A percentile compares a stretch with the other conserved stretches of the same genome.
These are phyloP conservation scores for Saccharata proteae DNA, from an alignment of 2,329 filamentous ascomycete species.

Conservation along the genomic window DNA sequence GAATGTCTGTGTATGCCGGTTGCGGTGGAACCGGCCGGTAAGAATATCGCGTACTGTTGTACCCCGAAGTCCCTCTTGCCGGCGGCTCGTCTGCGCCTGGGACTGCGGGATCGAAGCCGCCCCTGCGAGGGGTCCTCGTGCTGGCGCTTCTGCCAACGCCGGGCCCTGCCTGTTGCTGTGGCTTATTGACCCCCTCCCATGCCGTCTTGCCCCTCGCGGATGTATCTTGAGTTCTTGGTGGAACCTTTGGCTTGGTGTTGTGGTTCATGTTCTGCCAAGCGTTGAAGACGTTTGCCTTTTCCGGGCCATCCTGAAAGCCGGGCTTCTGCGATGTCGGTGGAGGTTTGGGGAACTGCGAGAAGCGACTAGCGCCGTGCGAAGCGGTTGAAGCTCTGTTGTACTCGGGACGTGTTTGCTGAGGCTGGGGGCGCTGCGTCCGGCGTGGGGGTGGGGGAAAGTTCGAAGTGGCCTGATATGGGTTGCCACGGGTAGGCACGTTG, in stretches of 20 bases:
- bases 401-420: slow-evolving; percentile 17
- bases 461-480: slow-evolving; percentile 14
- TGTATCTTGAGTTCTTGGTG: slow-evolving; percentile 9
- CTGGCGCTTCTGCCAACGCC: slow-evolving; percentile 27
- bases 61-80: slow-evolving; percentile 40
- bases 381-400: slow-evolving; percentile 13
- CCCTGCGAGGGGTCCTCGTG: slow-evolving; percentile 36
- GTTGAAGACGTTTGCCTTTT: slow-evolving; percentile 32
- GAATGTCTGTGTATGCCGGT: slow-evolving; percentile 4
- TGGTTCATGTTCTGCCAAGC: slow-evolving; percentile 39
- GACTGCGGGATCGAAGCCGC: slow-evolving; percentile 46
- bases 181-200: slow-evolving; percentile 13
- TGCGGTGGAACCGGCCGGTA: slow-evolving; percentile 14
- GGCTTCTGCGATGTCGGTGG: slow-evolving; percentile 22
- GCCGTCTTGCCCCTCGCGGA: slow-evolving; percentile 5
- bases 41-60: slow-evolving; percentile 24
- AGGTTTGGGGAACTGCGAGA: slow-evolving; percentile 30
- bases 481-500: slow-evolving; percentile 6
- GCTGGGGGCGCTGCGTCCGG: slow-evolving; percentile 19
- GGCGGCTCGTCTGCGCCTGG: slow-evolving; percentile 48
- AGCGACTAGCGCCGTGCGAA: slow-evolving; percentile 31
- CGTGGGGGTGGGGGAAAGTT: slow-evolving; percentile 32
- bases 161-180: slow-evolving; percentile 16
- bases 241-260: slow-evolving; percentile 16
- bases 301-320: slow-evolving; percentile 25